phyloP scores from a whole-genome alignment of 257 asterid genomes.

The Galeopsis tetrahit region DNA sequence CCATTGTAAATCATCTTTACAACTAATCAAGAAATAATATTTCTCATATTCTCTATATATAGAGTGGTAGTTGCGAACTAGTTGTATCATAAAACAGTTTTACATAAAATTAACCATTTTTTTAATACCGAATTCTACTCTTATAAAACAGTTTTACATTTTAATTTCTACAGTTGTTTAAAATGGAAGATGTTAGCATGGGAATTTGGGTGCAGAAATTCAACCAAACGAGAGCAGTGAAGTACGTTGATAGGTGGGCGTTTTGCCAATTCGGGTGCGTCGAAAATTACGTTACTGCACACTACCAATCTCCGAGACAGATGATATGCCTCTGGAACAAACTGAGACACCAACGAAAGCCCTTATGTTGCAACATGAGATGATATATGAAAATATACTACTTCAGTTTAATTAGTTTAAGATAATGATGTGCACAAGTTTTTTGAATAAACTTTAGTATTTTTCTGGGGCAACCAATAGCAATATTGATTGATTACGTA shows the following conservation, averaged over 20 bases:
- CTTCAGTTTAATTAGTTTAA: too few species aligned
- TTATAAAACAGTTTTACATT: too few species aligned
- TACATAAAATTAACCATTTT: too few species aligned
- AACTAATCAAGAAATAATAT: too few species aligned
- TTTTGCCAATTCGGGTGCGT: slow-evolving; percentile 85
- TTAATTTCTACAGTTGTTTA: slow-evolving; percentile 58
- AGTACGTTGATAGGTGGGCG: slow-evolving; percentile 74
- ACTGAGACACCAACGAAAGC: slow-evolving; percentile 47
- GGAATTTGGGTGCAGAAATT: slow-evolving; percentile 86
- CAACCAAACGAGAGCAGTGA: slow-evolving; percentile 55
- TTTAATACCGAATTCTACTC: too few species aligned
- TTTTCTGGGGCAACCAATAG: neutral
- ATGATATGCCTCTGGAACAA: slow-evolving; percentile 88
- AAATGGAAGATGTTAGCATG: slow-evolving; percentile 98
- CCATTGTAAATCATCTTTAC: too few species aligned
- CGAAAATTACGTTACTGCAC: slow-evolving; percentile 72
- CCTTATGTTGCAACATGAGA: slow-evolving; percentile 77
- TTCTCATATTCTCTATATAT: too few species aligned
- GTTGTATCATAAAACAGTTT: too few species aligned
- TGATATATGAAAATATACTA: slow-evolving; percentile 30
- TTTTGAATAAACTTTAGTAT: neutral
- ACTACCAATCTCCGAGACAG: slow-evolving; percentile 87
- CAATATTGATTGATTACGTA: slow-evolving; percentile 2
- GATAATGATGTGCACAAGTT: neutral
- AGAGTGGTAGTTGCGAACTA: too few species aligned